A percentile compares a stretch with the other conserved stretches of the same genome.
Conservation (phyloP, 805 yeast species). For the Ogataea polymorpha region DNA sequence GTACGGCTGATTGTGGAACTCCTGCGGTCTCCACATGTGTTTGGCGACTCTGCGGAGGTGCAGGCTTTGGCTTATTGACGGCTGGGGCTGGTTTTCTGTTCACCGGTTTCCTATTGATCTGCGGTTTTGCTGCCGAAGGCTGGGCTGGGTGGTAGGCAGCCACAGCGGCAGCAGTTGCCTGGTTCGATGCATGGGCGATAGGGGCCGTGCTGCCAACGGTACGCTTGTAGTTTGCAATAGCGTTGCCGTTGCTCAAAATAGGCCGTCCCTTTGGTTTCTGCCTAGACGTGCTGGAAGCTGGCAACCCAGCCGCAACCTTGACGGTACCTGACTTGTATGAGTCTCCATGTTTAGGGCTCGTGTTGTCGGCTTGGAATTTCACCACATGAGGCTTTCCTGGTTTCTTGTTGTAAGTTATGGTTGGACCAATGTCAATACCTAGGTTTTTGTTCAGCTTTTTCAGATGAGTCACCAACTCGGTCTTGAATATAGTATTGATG, state of each 20-base stretch:
- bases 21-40: slow-evolving; percentile 1
- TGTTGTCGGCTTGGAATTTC: slow-evolving; percentile 58
- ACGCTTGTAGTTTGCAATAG: slow-evolving; percentile 28
- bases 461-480: slow-evolving; percentile 78
- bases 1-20: background rate
- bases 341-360: slow-evolving; percentile 70
- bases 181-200: slow-evolving; percentile 24
- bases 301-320: slow-evolving; percentile 73
- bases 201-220: slow-evolving; percentile 15
- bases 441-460: slow-evolving; percentile 58
- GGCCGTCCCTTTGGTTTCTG: slow-evolving; percentile 67
- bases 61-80: slow-evolving; percentile 24
- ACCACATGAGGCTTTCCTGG: slow-evolving; percentile 77
- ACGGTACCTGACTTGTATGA: slow-evolving; percentile 85
- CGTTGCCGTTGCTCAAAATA: slow-evolving; percentile 23
- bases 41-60: slow-evolving; percentile 22
- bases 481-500: slow-evolving; percentile 78
- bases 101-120: slow-evolving; percentile 30
- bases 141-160: slow-evolving; percentile 37
- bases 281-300: slow-evolving; percentile 67
- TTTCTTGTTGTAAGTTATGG: slow-evolving; percentile 83
- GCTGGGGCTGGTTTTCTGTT: slow-evolving; percentile 22
- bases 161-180: slow-evolving; percentile 35
- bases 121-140: slow-evolving; percentile 23
- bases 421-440: slow-evolving; percentile 62